These are phyloP conservation scores for Ophiostoma perfectum DNA, from an alignment of 2,329 filamentous ascomycete genomes.

Conservation along the genomic window DNA sequence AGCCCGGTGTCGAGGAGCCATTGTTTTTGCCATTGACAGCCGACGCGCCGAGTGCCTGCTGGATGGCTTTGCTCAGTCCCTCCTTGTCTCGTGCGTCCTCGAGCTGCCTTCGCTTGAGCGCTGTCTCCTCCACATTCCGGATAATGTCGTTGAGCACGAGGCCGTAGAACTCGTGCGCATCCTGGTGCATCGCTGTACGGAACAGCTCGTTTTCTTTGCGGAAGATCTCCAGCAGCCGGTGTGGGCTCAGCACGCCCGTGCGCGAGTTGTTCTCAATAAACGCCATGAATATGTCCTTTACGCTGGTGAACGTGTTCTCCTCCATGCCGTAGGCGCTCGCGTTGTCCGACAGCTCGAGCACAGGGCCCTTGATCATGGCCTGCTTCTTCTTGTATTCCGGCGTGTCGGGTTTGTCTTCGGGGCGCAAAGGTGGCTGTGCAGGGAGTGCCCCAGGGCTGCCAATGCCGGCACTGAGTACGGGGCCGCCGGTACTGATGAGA, in stretches of 20 bases:
- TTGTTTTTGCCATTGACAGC: conserved; percentile 29
- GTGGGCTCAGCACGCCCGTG: conserved; percentile 85
- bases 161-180: conserved; percentile 95
- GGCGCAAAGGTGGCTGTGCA: conserved; percentile 54
- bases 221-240: conserved; percentile 89
- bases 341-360: conserved; percentile 77
- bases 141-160: conserved; percentile 94
- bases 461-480: not conserved
- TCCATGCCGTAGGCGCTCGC: conserved; percentile 80
- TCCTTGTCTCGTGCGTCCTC: conserved; percentile 32
- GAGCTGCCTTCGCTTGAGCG: conserved; percentile 48
- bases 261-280: conserved; percentile 74
- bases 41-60: conserved; percentile 32
- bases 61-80: conserved; percentile 48
- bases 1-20: conserved; percentile 55
- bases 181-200: conserved; percentile 92
- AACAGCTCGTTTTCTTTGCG: conserved; percentile 97
- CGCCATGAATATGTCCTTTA: conserved; percentile 94
- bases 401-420: conserved; percentile 89
- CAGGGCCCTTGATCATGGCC: conserved; percentile 79
- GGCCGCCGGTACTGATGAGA: conserved; percentile 39
- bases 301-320: conserved; percentile 86
- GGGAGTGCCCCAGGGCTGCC: not conserved
- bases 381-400: conserved; percentile 98
- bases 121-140: conserved; percentile 84